These are phyloP conservation scores for Seiridium cupressi DNA, from an alignment of 2,329 filamentous ascomycete genomes.

Conservation along the genomic window DNA sequence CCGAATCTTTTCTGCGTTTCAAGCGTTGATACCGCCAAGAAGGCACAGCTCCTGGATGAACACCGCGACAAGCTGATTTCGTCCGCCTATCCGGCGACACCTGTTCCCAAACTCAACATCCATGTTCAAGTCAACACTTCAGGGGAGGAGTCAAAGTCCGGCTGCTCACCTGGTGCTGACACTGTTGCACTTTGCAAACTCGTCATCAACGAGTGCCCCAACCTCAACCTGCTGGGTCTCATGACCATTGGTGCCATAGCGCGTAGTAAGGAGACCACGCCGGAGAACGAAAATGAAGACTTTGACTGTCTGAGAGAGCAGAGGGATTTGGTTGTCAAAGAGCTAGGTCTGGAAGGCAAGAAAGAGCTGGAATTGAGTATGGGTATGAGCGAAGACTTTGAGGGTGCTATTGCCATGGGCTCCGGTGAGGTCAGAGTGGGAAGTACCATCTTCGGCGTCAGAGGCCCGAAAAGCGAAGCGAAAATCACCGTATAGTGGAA, in stretches of 20 bases:
- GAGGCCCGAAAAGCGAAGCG: conserved; percentile 77
- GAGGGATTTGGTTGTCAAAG: conserved; percentile 66
- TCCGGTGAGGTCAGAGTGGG: conserved; percentile 90
- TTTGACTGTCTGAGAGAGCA: conserved; percentile 69
- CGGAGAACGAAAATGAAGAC: conserved; percentile 87
- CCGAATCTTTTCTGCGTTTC: conserved; percentile 90
- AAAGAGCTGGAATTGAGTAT: conserved; percentile 80
- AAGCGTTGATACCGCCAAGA: conserved; percentile 84
- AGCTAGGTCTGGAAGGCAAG: conserved; percentile 47
- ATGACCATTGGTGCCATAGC: conserved; percentile 99
- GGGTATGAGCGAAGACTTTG: conserved; percentile 98
- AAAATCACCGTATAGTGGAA: conserved; percentile 53
- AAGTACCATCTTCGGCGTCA: conserved; percentile 87
- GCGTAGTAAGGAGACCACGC: conserved; percentile 69
- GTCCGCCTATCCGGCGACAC: conserved; percentile 16
- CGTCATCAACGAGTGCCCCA: conserved; percentile 60
- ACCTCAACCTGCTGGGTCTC: conserved; percentile 73
- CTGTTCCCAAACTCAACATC: conserved; percentile 57
- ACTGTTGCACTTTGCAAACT: conserved; percentile 65
- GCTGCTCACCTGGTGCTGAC: conserved; percentile 66
- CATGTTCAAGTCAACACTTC: conserved; percentile 97
- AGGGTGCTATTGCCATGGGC: conserved; percentile 78
- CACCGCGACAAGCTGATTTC: conserved; percentile 61
- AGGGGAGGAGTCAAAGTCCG: conserved; percentile 81
- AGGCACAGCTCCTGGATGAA: conserved; percentile 78